Evolutionary conservation across 805 yeast species (phyloP).

Genomic region (Candida michaelii): DNA sequence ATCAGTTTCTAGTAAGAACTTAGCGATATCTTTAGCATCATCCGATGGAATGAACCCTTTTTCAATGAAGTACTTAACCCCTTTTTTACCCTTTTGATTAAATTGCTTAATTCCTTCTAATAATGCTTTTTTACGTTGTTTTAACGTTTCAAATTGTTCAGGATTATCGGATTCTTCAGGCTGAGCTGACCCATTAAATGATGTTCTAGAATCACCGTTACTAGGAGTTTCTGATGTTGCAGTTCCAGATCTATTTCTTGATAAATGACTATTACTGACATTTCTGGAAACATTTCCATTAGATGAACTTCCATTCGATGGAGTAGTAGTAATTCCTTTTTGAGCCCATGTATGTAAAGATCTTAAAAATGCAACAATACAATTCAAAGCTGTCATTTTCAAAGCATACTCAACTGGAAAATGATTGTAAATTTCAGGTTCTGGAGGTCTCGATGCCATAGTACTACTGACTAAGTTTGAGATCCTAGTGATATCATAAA

Average conservation of each 20-base stretch:
- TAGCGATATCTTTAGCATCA: constrained; percentile 69
- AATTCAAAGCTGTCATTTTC: constrained; percentile 76
- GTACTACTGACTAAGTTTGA: constrained; percentile 75
- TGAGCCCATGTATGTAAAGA: constrained; percentile 89
- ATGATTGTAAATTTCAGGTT: constrained; percentile 49
- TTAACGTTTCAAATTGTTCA: constrained; percentile 78
- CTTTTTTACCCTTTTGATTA: constrained; percentile 82
- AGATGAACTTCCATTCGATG: constrained; percentile 2
- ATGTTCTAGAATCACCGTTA: constrained; percentile 24
- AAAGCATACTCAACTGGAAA: constrained; percentile 83
- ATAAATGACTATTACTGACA: constrained; percentile 11
- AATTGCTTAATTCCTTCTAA: constrained; percentile 77
- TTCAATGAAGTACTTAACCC: constrained; percentile 60
- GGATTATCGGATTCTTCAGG: constrained; percentile 63
- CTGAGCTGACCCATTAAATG: constrained; percentile 16
- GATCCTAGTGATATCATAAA: constrained; percentile 70
- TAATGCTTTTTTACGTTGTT: constrained; percentile 78
- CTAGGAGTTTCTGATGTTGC: constrained; percentile 27
- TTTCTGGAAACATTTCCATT: constrained; percentile 3
- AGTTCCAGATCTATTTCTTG: constrained; percentile 29
- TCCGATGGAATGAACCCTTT: constrained; percentile 62
- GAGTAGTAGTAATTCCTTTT: constrained; percentile 35
- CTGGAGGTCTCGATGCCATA: constrained; percentile 54
- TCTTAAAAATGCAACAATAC: constrained; percentile 77
- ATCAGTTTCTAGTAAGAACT: constrained; percentile 66